Evolutionary conservation across 78 protist species (phyloP).

Genomic region (Mastigamoeba balamuthi): DNA sequence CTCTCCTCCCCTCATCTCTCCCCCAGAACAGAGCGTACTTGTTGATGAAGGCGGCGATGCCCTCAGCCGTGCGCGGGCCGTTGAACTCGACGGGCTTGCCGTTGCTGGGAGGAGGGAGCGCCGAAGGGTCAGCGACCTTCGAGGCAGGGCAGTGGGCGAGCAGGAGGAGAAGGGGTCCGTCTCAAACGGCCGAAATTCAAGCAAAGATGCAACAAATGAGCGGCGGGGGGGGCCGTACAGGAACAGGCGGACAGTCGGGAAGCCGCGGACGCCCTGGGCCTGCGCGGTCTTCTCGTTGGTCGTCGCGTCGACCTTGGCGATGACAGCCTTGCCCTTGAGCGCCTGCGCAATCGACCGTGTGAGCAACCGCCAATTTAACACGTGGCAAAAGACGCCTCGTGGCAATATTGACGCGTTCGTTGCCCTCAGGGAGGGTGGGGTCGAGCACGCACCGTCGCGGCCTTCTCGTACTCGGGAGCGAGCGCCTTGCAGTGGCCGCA

Average conservation of each 20-base stretch:
- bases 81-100: background rate
- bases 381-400: background rate
- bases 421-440: background rate
- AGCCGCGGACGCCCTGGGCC: constrained; percentile 17
- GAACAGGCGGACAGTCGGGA: constrained; percentile 47
- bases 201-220: too few relatives aligned
- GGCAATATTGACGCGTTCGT: too few relatives aligned
- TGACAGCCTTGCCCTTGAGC: background rate
- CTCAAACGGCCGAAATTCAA: too few relatives aligned
- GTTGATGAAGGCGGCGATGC: background rate
- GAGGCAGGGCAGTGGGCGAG: too few relatives aligned
- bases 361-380: background rate
- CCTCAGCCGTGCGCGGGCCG: constrained; percentile 20
- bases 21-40: background rate
- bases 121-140: too few relatives aligned
- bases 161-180: too few relatives aligned
- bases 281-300: constrained; percentile 1
- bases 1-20: too few relatives aligned
- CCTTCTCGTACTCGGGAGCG: constrained; percentile 4
- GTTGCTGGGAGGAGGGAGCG: background rate
- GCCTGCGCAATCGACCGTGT: background rate
- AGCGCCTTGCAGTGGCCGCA: constrained; percentile 37
- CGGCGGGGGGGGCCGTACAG: background rate
- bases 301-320: constrained; percentile 49
- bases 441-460: background rate